Conservation (phyloP, 306 rosid species). For the Arachis stenosperma region DNA sequence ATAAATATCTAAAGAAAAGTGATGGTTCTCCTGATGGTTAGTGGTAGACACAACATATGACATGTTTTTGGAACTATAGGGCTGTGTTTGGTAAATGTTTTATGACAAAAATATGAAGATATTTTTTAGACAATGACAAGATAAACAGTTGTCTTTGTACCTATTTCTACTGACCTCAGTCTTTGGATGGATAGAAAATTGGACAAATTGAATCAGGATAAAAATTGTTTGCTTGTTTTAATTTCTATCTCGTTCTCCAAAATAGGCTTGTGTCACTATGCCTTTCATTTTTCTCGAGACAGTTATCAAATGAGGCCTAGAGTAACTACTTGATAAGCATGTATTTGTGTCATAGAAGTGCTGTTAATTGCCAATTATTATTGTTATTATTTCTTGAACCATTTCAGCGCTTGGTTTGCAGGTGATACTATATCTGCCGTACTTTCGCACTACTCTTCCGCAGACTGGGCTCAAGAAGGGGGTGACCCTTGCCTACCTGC, state of each 20-base stretch:
- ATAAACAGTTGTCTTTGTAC: no score
- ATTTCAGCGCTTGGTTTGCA: slow-evolving; percentile 53
- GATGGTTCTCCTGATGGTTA: slow-evolving; percentile 87
- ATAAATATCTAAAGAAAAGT: slow-evolving; percentile 73
- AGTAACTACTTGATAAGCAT: slow-evolving; percentile 11
- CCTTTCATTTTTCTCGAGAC: no score
- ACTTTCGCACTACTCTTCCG: slow-evolving; percentile 63
- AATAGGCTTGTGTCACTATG: no score
- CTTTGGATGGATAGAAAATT: no score
- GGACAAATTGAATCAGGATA: no score
- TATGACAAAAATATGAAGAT: no score
- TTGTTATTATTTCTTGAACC: slow-evolving; percentile 7
- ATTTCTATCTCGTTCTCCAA: no score
- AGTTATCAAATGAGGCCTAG: background rate
- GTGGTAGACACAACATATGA: slow-evolving; percentile 1
- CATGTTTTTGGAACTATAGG: background rate
- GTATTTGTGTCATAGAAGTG: slow-evolving; percentile 10
- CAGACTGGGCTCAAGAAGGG: slow-evolving; percentile 80
- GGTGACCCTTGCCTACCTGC: slow-evolving; percentile 98
- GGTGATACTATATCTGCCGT: slow-evolving; percentile 62
- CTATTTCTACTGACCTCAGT: no score
- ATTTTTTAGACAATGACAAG: no score
- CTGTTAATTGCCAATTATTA: background rate
- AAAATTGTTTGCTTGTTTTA: no score
- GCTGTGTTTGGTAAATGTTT: no score